phyloP scores from a whole-genome alignment of 179 eudicot genomes.

The Heliamphora pulchella region DNA sequence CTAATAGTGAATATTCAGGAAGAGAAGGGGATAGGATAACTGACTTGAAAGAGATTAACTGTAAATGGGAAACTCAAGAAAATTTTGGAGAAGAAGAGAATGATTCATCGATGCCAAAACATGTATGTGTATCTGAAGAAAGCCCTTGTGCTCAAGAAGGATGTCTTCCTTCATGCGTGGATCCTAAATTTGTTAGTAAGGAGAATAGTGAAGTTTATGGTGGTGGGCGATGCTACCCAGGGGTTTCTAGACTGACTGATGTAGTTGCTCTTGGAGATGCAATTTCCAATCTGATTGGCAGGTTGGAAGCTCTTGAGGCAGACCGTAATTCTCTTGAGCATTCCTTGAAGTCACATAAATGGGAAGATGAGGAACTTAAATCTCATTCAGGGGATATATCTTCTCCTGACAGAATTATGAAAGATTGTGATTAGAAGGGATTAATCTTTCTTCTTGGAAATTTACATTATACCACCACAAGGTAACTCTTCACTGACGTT shows the following conservation, averaged over 20 bases:
- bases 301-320: constrained; percentile 47
- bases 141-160: constrained; percentile 18
- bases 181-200: neutral
- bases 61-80: constrained; percentile 18
- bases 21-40: constrained; percentile 15
- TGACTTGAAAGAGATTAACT: constrained; percentile 17
- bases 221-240: neutral
- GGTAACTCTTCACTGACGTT: constrained; percentile 6
- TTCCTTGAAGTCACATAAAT: constrained; percentile 32
- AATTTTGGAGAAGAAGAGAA: constrained; percentile 21
- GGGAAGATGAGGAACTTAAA: constrained; percentile 36
- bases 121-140: constrained; percentile 10
- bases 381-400: constrained; percentile 41
- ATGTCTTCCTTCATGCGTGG: constrained; percentile 17
- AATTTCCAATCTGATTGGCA: constrained; percentile 37
- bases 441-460: constrained; percentile 13
- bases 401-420: constrained; percentile 36
- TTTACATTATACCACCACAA: neutral
- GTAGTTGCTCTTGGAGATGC: constrained; percentile 32
- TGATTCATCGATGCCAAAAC: constrained; percentile 12
- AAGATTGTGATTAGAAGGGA: constrained; percentile 34
- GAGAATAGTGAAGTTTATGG: neutral
- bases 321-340: constrained; percentile 39
- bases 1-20: constrained; percentile 18
- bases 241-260: constrained; percentile 27